These are phyloP conservation scores for Daldinia grandis DNA, from an alignment of 495 filamentous ascomycete genomes.

Conservation along the genomic window DNA sequence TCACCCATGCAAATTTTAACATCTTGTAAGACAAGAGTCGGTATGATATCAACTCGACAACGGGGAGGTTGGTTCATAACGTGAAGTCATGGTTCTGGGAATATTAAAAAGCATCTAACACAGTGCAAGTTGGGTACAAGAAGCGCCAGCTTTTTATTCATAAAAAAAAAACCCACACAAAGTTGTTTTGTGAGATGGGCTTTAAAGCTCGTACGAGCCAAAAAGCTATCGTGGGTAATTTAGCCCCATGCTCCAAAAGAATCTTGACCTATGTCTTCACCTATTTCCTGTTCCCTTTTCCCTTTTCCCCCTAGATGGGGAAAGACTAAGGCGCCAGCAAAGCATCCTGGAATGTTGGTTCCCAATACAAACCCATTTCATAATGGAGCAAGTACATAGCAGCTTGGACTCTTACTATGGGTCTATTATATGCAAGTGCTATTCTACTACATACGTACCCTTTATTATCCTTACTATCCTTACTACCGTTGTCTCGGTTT, in stretches of 20 bases:
- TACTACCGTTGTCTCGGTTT: neutral
- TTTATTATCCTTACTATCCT: slow-evolving; percentile 1
- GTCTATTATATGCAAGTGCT: slow-evolving; percentile 10
- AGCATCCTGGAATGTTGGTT: slow-evolving; percentile 8
- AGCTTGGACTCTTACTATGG: neutral
- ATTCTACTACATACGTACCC: neutral
- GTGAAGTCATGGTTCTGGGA: slow-evolving; percentile 3
- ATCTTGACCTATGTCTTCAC: neutral
- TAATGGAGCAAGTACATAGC: neutral
- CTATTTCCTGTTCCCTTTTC: neutral
- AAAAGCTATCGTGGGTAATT: slow-evolving; percentile 8
- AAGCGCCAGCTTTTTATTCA: neutral
- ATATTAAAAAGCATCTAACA: neutral
- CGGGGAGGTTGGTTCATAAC: neutral
- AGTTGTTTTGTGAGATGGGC: neutral
- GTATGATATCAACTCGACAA: slow-evolving; percentile 3
- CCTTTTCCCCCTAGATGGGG: neutral
- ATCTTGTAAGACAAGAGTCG: slow-evolving; percentile 18
- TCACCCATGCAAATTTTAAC: neutral
- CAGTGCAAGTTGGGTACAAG: slow-evolving; percentile 2
- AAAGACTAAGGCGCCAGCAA: slow-evolving; percentile 8
- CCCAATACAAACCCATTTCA: neutral
- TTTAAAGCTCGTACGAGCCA: slow-evolving; percentile 5
- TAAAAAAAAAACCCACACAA: slow-evolving; percentile 4
- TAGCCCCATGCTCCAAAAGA: neutral